These are phyloP conservation scores for Phytophthora sp. DNA, from an alignment of 352 stramenopile genomes.

Conservation along the genomic window DNA sequence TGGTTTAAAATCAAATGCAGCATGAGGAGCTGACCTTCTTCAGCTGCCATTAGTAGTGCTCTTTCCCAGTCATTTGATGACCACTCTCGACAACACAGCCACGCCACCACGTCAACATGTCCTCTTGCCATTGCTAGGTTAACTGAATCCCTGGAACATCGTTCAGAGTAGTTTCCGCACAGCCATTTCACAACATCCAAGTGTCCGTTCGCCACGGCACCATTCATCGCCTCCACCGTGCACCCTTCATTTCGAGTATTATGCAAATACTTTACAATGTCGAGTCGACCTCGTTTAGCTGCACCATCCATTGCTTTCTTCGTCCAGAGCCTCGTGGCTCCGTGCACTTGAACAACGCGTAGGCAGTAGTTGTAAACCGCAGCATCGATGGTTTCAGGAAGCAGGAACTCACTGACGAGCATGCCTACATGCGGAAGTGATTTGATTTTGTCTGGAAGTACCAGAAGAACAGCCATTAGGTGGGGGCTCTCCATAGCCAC, in stretches of 20 bases:
- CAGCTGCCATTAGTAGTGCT: neutral
- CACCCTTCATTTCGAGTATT: neutral
- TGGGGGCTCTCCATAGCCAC: too few species aligned
- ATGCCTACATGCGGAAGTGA: neutral
- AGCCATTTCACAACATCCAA: constrained; percentile 2
- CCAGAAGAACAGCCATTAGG: too few species aligned
- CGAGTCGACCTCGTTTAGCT: neutral
- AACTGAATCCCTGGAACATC: neutral
- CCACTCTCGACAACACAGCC: neutral
- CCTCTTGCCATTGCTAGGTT: constrained; percentile 6
- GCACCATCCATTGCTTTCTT: constrained; percentile 9
- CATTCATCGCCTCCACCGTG: neutral
- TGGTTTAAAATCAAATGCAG: neutral
- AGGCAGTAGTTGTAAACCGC: constrained; percentile 9
- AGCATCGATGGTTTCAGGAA: constrained; percentile 3
- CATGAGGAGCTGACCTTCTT: neutral
- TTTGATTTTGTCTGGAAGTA: neutral
- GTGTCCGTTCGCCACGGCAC: constrained; percentile 3
- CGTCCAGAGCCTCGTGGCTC: neutral
- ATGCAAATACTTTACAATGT: neutral
- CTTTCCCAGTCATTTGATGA: neutral
- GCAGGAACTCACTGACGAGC: neutral
- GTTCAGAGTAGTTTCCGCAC: neutral
- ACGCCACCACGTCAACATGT: constrained; percentile 27
- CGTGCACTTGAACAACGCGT: neutral